These are phyloP conservation scores for Hyaloperonospora arabidopsidis DNA, from an alignment of 352 stramenopile species.

Conservation along the genomic window DNA sequence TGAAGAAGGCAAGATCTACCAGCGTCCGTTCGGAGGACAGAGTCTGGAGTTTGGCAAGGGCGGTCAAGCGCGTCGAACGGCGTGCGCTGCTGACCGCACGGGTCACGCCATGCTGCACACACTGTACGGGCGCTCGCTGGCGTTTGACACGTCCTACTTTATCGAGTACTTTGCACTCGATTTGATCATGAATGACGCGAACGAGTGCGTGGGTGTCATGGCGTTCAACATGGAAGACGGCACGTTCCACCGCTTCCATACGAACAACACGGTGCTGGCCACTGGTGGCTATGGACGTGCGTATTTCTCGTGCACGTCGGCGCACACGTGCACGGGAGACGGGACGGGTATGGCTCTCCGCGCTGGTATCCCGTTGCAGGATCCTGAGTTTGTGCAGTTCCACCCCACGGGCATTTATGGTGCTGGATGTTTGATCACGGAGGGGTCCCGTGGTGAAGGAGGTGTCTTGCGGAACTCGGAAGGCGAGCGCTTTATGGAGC, in stretches of 20 bases:
- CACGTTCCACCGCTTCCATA: conserved; percentile 92
- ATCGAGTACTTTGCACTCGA: conserved; percentile 98
- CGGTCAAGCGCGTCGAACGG: conserved; percentile 91
- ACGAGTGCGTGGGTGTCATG: conserved; percentile 90
- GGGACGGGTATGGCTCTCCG: conserved; percentile 94
- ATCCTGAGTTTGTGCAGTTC: conserved; percentile 97
- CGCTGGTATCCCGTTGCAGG: conserved; percentile 88
- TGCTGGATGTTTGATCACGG: conserved; percentile 95
- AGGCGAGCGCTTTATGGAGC: conserved; percentile 94
- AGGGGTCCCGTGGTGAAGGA: conserved; percentile 93
- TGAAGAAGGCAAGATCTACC: conserved; percentile 96
- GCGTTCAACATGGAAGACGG: conserved; percentile 97
- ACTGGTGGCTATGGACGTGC: conserved; percentile 93
- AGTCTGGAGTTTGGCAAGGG: conserved; percentile 94
- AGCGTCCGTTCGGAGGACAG: conserved; percentile 94
- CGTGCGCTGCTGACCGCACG: conserved; percentile 91
- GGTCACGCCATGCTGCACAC: conserved; percentile 97
- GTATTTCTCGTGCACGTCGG: conserved; percentile 96
- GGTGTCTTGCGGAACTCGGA: conserved; percentile 93
- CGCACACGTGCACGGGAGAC: conserved; percentile 95
- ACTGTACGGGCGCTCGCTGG: conserved; percentile 92
- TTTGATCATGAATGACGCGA: conserved; percentile 90
- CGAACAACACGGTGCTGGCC: conserved; percentile 88
- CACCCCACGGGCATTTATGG: conserved; percentile 97
- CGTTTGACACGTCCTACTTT: conserved; percentile 97